A percentile compares a stretch with the other conserved stretches of the same genome.
These are phyloP conservation scores for Blepharisma stoltei DNA, from an alignment of 73 alveolate genomes.

Conservation along the genomic window DNA sequence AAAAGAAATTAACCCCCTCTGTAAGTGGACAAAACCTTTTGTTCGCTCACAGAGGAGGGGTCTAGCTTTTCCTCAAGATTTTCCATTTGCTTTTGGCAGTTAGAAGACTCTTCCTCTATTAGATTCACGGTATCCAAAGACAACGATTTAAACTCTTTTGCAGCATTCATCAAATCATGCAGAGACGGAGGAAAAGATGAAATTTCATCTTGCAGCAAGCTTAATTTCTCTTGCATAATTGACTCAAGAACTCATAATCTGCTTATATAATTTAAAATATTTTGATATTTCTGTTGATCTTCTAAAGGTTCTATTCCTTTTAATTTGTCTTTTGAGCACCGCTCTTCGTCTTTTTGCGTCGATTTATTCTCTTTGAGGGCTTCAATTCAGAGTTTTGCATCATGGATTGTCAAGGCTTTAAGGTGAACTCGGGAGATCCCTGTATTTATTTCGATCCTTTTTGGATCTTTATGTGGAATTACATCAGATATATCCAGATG, in stretches of 20 bases:
- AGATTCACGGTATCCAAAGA: conserved; percentile 1
- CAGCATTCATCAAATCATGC: conserved; percentile 10
- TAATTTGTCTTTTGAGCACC: too few species aligned
- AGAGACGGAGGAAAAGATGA: too few species aligned
- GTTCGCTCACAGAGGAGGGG: conserved; percentile 31
- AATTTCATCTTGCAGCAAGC: too few species aligned
- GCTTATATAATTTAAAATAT: too few species aligned
- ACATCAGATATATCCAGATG: conserved; percentile 55
- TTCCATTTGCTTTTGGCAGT: background rate
- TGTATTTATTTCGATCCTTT: conserved; percentile 34
- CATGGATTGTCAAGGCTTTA: conserved; percentile 36
- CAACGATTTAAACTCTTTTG: background rate
- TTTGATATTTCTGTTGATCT: too few species aligned
- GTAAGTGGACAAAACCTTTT: too few species aligned
- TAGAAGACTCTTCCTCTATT: background rate
- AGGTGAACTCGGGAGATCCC: conserved; percentile 39
- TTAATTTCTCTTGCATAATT: too few species aligned
- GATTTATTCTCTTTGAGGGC: conserved; percentile 19
- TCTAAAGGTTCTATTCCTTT: too few species aligned
- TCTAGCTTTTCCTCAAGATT: conserved; percentile 28
- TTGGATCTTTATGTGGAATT: conserved; percentile 21
- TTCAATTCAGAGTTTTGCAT: conserved; percentile 37
- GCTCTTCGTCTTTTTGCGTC: too few species aligned
- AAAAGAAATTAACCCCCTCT: too few species aligned
- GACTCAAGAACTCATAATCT: too few species aligned